Percentiles rank a stretch among this genome's conserved stretches.
Evolutionary conservation across 257 asterid species (phyloP).

Genomic region (Capsicum chinense): DNA sequence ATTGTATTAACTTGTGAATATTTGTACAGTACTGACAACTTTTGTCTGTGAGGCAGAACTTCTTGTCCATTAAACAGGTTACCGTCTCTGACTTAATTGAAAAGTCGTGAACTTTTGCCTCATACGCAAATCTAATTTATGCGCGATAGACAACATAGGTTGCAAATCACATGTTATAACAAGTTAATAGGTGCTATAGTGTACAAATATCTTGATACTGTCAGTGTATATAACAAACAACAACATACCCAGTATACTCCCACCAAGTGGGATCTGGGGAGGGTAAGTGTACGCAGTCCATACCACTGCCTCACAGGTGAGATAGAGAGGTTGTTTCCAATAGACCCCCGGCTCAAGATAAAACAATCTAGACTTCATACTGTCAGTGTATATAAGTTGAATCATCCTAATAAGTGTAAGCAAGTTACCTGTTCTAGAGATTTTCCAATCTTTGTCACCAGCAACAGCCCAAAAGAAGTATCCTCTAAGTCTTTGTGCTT

Average conservation of each 20-base stretch:
- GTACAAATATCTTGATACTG: neutral
- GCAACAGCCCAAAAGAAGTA: slow-evolving; percentile 81
- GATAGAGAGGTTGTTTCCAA: no score
- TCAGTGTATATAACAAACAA: no score
- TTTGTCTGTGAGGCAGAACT: neutral
- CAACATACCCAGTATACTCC: no score
- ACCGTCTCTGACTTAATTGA: neutral
- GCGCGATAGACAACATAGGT: no score
- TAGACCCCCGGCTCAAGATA: no score
- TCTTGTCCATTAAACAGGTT: neutral
- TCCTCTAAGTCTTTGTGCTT: slow-evolving; percentile 55
- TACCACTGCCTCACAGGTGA: no score
- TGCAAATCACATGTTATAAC: neutral
- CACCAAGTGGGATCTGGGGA: neutral
- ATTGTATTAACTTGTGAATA: neutral
- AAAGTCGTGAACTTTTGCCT: neutral
- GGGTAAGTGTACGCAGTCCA: no score
- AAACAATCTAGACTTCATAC: neutral
- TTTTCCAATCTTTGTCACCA: slow-evolving; percentile 61
- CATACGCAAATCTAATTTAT: neutral
- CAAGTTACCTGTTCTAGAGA: slow-evolving; percentile 61
- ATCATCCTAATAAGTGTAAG: neutral
- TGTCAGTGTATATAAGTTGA: neutral
- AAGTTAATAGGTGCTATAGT: neutral
- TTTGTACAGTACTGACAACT: neutral